Evolutionary conservation across 192 early-diverging fungal genomes (phyloP), one percentile per base, ranked within the genome.

Genomic region (Coemansia sp.): DNA sequence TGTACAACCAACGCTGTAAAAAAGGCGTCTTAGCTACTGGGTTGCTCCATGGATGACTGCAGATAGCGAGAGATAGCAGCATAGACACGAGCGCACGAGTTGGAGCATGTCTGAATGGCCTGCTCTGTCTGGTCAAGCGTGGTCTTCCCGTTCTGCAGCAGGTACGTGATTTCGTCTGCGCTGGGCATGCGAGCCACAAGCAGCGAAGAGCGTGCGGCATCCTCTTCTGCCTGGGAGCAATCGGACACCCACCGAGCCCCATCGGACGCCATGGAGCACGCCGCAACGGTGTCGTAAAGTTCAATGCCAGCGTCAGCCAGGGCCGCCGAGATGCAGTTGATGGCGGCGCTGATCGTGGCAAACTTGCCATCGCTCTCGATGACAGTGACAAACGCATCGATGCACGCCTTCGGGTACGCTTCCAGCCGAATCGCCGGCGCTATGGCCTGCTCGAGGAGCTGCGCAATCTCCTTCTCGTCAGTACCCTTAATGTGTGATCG

Each of bases 341-440:
- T 79, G 1, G 83, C 73, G 1, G 79, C 78, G 3, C 72, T 73
- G 15, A 84, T 68, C 4, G 83, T 78, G n/a, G 78, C 75, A 7
- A 68, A 61, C 65, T 71, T 81, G 53, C 83, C 83, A 37, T 84
- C 83, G 67, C 75, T 79, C 61, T 84, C 79, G 42, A 84, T 78
- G 2, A 84, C 83, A 2, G 83, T 80, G 59, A 84, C 73, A 67
- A 65, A 81, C 1, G 79, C 75, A 26, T 76, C 77, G 39, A 84
- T 75, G 42, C 69, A 70, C 1, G 79, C 71, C 66, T 84, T 84
- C 12, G 83, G 83, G 40, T 84, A 84, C 20, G 60, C 59, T 16
- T 84, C 75, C n/a, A 84, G 64, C 6, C 79, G 74, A 23, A 84
- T 81, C 12, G 78, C 79, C 4, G 83, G 83, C 28, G 70, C 66